These are phyloP conservation scores for Mycena vitilis DNA, from an alignment of 768 basidiomycete genomes.

Conservation along the genomic window DNA sequence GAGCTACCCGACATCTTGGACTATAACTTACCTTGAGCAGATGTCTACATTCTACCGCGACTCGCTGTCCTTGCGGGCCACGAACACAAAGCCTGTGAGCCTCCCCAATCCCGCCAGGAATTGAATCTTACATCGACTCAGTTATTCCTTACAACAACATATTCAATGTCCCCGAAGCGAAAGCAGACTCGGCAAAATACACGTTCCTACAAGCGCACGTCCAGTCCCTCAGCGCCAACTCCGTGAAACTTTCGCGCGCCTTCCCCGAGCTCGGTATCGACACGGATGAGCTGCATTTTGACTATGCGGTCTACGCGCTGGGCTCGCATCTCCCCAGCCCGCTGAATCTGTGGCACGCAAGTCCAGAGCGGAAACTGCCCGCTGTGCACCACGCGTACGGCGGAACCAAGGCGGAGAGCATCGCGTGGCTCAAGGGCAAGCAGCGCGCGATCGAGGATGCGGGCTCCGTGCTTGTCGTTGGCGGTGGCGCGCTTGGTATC, in stretches of 20 bases:
- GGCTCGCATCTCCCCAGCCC: slow-evolving; percentile 68
- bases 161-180: slow-evolving; percentile 45
- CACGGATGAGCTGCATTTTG: slow-evolving; percentile 54
- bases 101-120: neutral
- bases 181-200: slow-evolving; percentile 35
- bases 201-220: slow-evolving; percentile 60
- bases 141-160: slow-evolving; percentile 69
- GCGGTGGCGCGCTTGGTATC: slow-evolving; percentile 80
- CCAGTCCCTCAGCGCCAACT: slow-evolving; percentile 50
- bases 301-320: slow-evolving; percentile 71
- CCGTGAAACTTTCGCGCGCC: slow-evolving; percentile 57
- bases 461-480: slow-evolving; percentile 69
- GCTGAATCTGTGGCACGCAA: slow-evolving; percentile 63
- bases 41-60: slow-evolving; percentile 70
- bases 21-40: slow-evolving; percentile 36
- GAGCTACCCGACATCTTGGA: slow-evolving; percentile 1
- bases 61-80: slow-evolving; percentile 68
- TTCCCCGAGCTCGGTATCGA: slow-evolving; percentile 60
- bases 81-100: slow-evolving; percentile 74
- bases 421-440: slow-evolving; percentile 62
- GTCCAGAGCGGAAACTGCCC: slow-evolving; percentile 35
- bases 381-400: slow-evolving; percentile 39
- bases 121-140: slow-evolving; percentile 17
- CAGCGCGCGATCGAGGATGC: slow-evolving; percentile 62
- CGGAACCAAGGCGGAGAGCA: slow-evolving; percentile 61